These are phyloP conservation scores for Royoungia palumana DNA, from an alignment of 768 basidiomycete species.

Conservation along the genomic window DNA sequence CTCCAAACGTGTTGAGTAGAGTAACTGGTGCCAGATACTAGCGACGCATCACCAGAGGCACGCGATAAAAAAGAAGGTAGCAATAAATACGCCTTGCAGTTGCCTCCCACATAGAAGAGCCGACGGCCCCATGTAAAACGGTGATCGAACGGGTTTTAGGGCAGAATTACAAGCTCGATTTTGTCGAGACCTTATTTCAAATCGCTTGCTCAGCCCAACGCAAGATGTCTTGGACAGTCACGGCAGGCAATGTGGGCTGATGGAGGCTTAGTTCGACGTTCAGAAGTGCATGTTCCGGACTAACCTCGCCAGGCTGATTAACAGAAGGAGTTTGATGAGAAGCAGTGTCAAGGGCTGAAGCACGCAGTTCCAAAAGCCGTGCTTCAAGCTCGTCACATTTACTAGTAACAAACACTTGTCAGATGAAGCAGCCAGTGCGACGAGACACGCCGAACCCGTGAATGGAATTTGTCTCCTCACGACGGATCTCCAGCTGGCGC, in stretches of 20 bases:
- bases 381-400: slow-evolving; percentile 71
- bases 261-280: not conserved
- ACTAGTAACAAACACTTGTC: slow-evolving; percentile 32
- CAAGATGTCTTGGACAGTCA: slow-evolving; percentile 41
- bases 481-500: slow-evolving; percentile 69
- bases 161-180: not conserved
- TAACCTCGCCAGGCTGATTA: slow-evolving; percentile 16
- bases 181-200: slow-evolving; percentile 7
- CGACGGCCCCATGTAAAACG: too few species aligned
- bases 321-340: not conserved
- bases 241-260: slow-evolving; percentile 9
- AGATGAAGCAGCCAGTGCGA: not conserved
- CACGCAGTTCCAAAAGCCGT: slow-evolving; percentile 55
- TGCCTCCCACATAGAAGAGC: too few species aligned
- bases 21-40: too few species aligned
- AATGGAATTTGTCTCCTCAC: slow-evolving; percentile 65
- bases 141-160: not conserved
- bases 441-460: slow-evolving; percentile 51
- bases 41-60: too few species aligned
- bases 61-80: too few species aligned
- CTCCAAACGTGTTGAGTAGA: too few species aligned
- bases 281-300: not conserved
- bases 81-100: too few species aligned
- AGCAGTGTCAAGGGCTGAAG: slow-evolving; percentile 14
- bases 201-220: slow-evolving; percentile 55